phyloP scores from a whole-genome alignment of 2,329 filamentous ascomycete species.

The Apiospora pterosperma region DNA sequence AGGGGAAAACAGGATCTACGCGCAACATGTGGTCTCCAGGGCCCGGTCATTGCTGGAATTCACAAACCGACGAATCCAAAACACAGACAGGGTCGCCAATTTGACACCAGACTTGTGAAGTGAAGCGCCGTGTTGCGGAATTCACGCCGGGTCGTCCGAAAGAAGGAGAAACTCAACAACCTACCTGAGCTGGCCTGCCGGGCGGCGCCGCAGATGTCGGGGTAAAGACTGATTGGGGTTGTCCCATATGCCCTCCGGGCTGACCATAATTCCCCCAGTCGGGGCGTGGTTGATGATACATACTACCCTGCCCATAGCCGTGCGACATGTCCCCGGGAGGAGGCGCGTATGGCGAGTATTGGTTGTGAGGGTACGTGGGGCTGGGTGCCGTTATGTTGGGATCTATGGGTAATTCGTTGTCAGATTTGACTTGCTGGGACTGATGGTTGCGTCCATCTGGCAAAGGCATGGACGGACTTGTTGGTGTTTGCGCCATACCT shows the following conservation, averaged over 20 bases:
- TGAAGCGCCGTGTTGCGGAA: background rate
- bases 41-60: background rate
- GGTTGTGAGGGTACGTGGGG: constrained; percentile 80
- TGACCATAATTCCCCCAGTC: constrained; percentile 71
- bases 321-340: constrained; percentile 79
- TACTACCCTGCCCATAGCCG: constrained; percentile 62
- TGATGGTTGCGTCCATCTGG: constrained; percentile 78
- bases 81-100: background rate
- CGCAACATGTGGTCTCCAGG: background rate
- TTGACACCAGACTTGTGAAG: background rate
- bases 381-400: constrained; percentile 91
- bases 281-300: constrained; percentile 68
- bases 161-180: constrained; percentile 24
- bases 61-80: background rate
- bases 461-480: constrained; percentile 94
- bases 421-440: constrained; percentile 80
- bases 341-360: constrained; percentile 85
- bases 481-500: constrained; percentile 95
- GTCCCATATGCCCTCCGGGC: constrained; percentile 44
- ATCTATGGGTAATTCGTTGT: constrained; percentile 98
- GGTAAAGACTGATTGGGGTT: constrained; percentile 52
- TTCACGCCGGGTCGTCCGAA: background rate
- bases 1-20: constrained; percentile 5
- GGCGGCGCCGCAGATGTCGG: constrained; percentile 53
- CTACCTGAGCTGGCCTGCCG: constrained; percentile 58